Evolutionary conservation across 352 stramenopile species (phyloP), one percentile per base, ranked within the genome.

Genomic region (Phytophthora litchii): DNA sequence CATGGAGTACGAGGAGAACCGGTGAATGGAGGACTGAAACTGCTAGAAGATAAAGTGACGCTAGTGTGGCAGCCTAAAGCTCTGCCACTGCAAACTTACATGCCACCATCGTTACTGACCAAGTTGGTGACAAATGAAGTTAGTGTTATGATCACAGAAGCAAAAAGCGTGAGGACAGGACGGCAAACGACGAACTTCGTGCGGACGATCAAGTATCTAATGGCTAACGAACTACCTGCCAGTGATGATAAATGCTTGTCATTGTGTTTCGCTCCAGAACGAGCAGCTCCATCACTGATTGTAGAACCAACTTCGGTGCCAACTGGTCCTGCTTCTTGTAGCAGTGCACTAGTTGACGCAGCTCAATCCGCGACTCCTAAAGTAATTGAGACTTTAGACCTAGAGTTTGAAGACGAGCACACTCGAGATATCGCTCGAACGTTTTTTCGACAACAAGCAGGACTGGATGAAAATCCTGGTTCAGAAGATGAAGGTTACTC

Each of bases 151-250:
- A 36, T 92, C 1, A 72, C 58, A 7, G 74, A 87, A n/a, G 77
- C 91, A 4, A 69, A 67, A 40, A 80, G 71, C 31, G 77, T 95
- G 34, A 72, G 83, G 12, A 75, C 77, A 5, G 86, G 86, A 11
- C 74, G 83, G 0, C 86, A 95, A 48, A 92, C 78, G 12, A 86
- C 78, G 6, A 95, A 89, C 23, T 84, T 95, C 45, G 74, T 93
- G 36, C 76, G 86, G 37, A 95, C 86, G 3, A 87, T 90, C 58
- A 95, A 95, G 63, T 95, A 91, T 51, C 42, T 95, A 14, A 47
- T 60, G 6, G 51, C 64, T 3, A 62, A 79, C 0, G 62, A 73
- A 8, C 60, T 92, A 10, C 74, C 82, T 0, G 55, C 54, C 4
- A 92, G 61, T 45, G 85, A 94, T 56, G 78, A 89, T n/a, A 73